These are phyloP conservation scores for Colletotrichum sp. DNA, from an alignment of 2,329 filamentous ascomycete species.

Conservation along the genomic window DNA sequence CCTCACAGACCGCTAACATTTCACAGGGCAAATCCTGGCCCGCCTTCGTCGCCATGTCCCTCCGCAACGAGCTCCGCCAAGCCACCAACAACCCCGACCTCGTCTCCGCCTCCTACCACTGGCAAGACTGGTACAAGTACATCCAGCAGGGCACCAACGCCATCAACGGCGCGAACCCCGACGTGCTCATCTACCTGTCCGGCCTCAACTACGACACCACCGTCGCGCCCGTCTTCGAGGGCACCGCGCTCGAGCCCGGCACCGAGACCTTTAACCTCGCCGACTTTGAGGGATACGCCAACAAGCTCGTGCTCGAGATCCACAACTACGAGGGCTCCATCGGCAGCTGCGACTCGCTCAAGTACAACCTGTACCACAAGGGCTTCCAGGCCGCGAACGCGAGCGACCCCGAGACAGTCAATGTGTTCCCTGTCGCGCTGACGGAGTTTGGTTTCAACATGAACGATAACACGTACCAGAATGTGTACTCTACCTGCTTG, in stretches of 20 bases:
- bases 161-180: slow-evolving; percentile 55
- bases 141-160: slow-evolving; percentile 52
- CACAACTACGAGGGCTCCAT: slow-evolving; percentile 65
- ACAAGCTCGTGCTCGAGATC: slow-evolving; percentile 65
- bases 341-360: slow-evolving; percentile 50
- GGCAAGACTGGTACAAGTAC: slow-evolving; percentile 60
- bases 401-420: slow-evolving; percentile 36
- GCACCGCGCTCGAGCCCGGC: slow-evolving; percentile 51
- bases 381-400: slow-evolving; percentile 59
- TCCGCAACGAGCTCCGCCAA: slow-evolving; percentile 60
- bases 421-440: slow-evolving; percentile 46
- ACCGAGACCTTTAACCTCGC: slow-evolving; percentile 45
- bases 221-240: slow-evolving; percentile 55
- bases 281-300: slow-evolving; percentile 53
- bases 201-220: slow-evolving; percentile 63
- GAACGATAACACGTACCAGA: slow-evolving; percentile 48
- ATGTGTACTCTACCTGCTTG: slow-evolving; percentile 59
- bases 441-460: slow-evolving; percentile 62
- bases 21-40: slow-evolving; percentile 50
- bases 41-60: slow-evolving; percentile 51
- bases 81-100: slow-evolving; percentile 40
- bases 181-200: slow-evolving; percentile 63
- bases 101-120: slow-evolving; percentile 52
- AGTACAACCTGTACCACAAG: slow-evolving; percentile 50
- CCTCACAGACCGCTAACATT: background rate